Percentiles rank a stretch among this genome's conserved stretches.
Evolutionary conservation across 768 basidiomycete species (phyloP).

Genomic region (Amylocystis lapponica): DNA sequence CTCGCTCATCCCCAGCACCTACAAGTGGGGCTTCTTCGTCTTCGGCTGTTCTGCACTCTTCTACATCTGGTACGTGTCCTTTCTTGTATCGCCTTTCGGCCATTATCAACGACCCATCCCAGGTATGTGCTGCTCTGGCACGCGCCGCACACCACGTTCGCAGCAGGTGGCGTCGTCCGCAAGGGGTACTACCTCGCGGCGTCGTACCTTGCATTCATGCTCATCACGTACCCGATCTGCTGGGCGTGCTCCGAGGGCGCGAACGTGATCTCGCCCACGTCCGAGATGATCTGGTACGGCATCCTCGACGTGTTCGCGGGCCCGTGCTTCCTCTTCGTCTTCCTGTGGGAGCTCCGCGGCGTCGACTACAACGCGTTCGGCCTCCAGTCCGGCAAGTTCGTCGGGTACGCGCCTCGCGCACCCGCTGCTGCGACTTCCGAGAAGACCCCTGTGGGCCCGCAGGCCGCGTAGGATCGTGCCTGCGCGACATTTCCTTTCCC

Average conservation of each 20-base stretch:
- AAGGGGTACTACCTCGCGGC: slow-evolving; percentile 26
- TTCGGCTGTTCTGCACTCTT: slow-evolving; percentile 42
- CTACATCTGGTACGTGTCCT: slow-evolving; percentile 39
- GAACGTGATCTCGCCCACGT: slow-evolving; percentile 42
- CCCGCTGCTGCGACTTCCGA: background rate
- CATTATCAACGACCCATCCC: slow-evolving; percentile 3
- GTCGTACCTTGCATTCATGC: slow-evolving; percentile 43
- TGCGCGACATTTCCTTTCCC: no score
- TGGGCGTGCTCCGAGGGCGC: slow-evolving; percentile 54
- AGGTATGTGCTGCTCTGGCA: slow-evolving; percentile 22
- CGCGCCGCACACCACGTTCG: slow-evolving; percentile 23
- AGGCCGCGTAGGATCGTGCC: no score
- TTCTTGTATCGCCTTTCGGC: slow-evolving; percentile 10
- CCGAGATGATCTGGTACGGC: slow-evolving; percentile 54
- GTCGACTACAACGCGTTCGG: slow-evolving; percentile 26
- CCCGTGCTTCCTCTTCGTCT: slow-evolving; percentile 32
- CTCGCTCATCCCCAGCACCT: slow-evolving; percentile 41
- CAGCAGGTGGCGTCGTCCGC: slow-evolving; percentile 18
- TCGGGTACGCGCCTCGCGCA: slow-evolving; percentile 7
- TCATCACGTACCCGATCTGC: slow-evolving; percentile 50
- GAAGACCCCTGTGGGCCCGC: background rate
- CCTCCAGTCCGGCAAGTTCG: slow-evolving; percentile 24
- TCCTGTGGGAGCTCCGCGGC: slow-evolving; percentile 17
- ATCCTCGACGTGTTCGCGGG: slow-evolving; percentile 39
- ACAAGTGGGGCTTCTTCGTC: slow-evolving; percentile 50